Conservation (phyloP, 352 stramenopile species). For the Phytophthora multivora region DNA sequence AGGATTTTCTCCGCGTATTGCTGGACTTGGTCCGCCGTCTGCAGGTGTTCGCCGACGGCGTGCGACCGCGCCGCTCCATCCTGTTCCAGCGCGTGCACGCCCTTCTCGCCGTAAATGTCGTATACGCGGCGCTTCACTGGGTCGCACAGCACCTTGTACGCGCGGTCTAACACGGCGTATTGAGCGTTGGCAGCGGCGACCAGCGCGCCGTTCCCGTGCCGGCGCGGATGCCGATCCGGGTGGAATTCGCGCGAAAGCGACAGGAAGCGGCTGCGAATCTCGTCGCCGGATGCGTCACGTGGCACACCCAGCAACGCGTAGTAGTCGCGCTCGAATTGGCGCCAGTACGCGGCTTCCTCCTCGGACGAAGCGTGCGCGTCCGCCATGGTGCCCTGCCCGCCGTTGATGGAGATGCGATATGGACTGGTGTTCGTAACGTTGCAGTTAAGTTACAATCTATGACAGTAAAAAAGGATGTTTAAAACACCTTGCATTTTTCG, state of each 20-base stretch:
- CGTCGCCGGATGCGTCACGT: constrained; percentile 56
- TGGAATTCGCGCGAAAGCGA: constrained; percentile 85
- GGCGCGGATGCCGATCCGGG: constrained; percentile 62
- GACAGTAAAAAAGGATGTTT: too few species aligned
- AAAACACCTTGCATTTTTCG: too few species aligned
- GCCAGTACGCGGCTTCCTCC: constrained; percentile 45
- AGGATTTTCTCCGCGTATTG: constrained; percentile 61
- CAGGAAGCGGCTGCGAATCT: constrained; percentile 75
- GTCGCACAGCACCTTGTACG: constrained; percentile 84
- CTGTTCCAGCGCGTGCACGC: constrained; percentile 71
- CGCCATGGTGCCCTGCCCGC: constrained; percentile 5
- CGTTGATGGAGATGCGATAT: too few species aligned
- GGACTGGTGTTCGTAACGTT: too few species aligned
- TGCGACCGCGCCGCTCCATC: constrained; percentile 40
- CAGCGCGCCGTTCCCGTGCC: constrained; percentile 45
- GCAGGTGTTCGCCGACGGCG: constrained; percentile 49
- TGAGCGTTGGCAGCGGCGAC: constrained; percentile 73
- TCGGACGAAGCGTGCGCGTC: constrained; percentile 7
- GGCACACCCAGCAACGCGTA: constrained; percentile 80
- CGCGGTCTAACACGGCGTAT: constrained; percentile 79
- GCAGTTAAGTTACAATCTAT: too few species aligned
- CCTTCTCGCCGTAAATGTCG: constrained; percentile 78
- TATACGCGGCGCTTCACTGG: constrained; percentile 71
- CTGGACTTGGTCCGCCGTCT: constrained; percentile 55
- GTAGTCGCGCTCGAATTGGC: constrained; percentile 79